phyloP scores from a whole-genome alignment of 2,329 filamentous ascomycete genomes.

The Aspergillaceae sp. region DNA sequence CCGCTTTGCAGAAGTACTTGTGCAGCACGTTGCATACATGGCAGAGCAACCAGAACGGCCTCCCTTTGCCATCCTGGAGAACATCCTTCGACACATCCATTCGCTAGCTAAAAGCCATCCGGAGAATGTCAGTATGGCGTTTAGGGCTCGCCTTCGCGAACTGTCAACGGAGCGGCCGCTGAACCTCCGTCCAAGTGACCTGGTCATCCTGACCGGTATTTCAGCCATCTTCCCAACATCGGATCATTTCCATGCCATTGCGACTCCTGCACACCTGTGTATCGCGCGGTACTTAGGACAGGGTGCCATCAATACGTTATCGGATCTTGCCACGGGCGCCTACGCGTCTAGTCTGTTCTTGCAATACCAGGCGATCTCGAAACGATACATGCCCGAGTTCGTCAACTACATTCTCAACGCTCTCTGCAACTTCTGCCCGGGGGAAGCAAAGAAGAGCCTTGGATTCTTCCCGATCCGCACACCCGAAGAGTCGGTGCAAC shows the following conservation, averaged over 20 bases:
- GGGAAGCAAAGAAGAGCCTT: constrained; percentile 38
- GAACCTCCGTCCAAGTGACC: constrained; percentile 57
- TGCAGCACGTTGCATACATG: constrained; percentile 52
- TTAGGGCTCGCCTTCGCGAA: constrained; percentile 60
- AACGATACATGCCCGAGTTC: constrained; percentile 82
- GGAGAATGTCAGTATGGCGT: constrained; percentile 65
- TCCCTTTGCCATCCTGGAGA: constrained; percentile 64
- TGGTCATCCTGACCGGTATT: constrained; percentile 75
- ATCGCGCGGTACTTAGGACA: constrained; percentile 77
- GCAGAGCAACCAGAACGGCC: constrained; percentile 42
- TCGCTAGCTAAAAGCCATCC: constrained; percentile 83
- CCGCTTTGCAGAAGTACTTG: constrained; percentile 42
- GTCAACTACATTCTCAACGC: constrained; percentile 73
- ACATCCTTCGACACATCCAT: constrained; percentile 78
- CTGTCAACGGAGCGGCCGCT: constrained; percentile 45
- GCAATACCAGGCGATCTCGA: constrained; percentile 74
- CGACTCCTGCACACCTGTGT: constrained; percentile 80
- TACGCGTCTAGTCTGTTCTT: constrained; percentile 72
- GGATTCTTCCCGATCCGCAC: constrained; percentile 56
- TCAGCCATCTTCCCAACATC: constrained; percentile 85
- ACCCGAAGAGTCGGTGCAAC: constrained; percentile 44
- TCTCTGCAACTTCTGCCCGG: constrained; percentile 57
- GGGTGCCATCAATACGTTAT: constrained; percentile 55
- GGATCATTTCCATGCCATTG: constrained; percentile 93
- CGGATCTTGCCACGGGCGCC: constrained; percentile 63